Evolutionary conservation across 164 flowering plant genomes (phyloP), one percentile per base, ranked within the genome.

Genomic region (Nelumbo lutea): DNA sequence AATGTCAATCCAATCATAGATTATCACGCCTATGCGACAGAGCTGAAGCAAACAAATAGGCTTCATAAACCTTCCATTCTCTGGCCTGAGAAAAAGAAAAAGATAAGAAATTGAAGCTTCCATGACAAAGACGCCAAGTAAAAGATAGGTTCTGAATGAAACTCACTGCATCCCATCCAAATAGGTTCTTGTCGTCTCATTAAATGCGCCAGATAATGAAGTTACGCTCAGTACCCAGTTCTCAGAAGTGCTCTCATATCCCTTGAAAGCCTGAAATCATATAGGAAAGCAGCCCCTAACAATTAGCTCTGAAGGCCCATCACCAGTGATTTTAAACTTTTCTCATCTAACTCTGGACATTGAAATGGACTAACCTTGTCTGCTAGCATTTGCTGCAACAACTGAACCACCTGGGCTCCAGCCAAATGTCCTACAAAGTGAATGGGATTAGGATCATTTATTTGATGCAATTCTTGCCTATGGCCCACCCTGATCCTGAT

Each of bases 361-460:
- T 10, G 42, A 47, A 13, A 9, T 27, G 3, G 45, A 55, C 73
- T n/a, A 58, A 90, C 98, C 91, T 96, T 96, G 73, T 90, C 97
- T 11, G 93, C 95, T 5, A 96, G 93, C 99, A 96, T 93, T 84
- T 96, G 99, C 85, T 96, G 99, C 86, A 96, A 76, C 48, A 91
- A 83, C 1, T 98, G 84, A 68, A 84, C 88, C 48, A 96, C 99
- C 79, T 91, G 99, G 2, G 97, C 98, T 65, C 99, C 99, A 1
- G 99, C 98, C 0, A 98, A 96, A 80, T 96, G 99, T 59, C 98
- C 99, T 39, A 96, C 96, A 76, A 91, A 91, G 70, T 96, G 99
- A 74, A 96, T 84, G 4, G 99, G 99, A 57, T n/a, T n/a, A n/a
- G n/a, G n/a, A n/a, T n/a, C n/a, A n/a, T n/a, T n/a, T n/a, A n/a